A percentile compares a stretch with the other conserved stretches of the same genome.
phyloP scores from a whole-genome alignment of 2,329 filamentous ascomycete species.

The Sporothrix humicola region DNA sequence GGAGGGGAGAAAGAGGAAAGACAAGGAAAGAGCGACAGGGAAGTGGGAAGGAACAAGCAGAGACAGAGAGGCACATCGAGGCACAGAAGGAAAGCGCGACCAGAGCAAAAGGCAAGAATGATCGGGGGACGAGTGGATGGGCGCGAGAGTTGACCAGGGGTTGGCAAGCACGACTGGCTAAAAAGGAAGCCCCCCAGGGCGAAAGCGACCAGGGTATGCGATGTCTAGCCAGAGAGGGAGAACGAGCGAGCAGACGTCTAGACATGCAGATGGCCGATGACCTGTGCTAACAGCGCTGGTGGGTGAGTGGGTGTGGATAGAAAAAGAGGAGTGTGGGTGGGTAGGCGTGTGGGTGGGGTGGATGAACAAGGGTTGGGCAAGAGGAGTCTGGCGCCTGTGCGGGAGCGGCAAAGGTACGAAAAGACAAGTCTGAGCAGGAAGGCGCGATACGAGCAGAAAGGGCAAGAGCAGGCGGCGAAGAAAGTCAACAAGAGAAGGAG shows the following conservation, averaged over 20 bases:
- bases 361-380: constrained; percentile 29
- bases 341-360: constrained; percentile 33
- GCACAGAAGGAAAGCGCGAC: constrained; percentile 24
- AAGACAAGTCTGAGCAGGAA: background rate
- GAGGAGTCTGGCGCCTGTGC: constrained; percentile 32
- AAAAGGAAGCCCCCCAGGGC: constrained; percentile 36
- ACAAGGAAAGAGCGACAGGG: constrained; percentile 40
- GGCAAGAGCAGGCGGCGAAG: constrained; percentile 9
- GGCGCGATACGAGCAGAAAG: constrained; percentile 1
- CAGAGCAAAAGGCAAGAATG: constrained; percentile 15
- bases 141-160: constrained; percentile 34
- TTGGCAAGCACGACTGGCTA: constrained; percentile 37
- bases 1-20: constrained; percentile 44
- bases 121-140: constrained; percentile 27
- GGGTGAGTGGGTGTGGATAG: constrained; percentile 27
- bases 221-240: constrained; percentile 30
- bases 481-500: constrained; percentile 14
- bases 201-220: constrained; percentile 32
- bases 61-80: constrained; percentile 27
- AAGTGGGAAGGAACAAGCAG: constrained; percentile 29
- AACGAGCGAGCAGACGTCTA: constrained; percentile 17
- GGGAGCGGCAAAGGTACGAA: constrained; percentile 32
- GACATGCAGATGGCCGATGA: constrained; percentile 29
- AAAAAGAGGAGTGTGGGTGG: constrained; percentile 29
- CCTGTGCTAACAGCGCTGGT: constrained; percentile 23